phyloP scores from a whole-genome alignment of 2,329 filamentous ascomycete genomes.

The Colletotrichum chrysophilum region DNA sequence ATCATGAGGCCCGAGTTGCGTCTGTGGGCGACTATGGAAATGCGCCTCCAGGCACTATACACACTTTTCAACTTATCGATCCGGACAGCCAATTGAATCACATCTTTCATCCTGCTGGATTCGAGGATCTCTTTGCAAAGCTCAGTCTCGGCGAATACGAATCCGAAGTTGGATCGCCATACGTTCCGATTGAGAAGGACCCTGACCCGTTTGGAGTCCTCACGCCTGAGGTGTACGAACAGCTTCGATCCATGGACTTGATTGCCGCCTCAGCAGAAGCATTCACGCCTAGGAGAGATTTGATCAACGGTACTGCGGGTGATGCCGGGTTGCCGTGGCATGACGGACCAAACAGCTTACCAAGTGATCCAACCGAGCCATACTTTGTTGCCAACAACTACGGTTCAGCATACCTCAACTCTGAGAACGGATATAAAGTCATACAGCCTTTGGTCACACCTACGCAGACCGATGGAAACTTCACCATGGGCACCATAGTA shows the following conservation, averaged over 20 bases:
- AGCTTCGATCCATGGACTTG: background rate
- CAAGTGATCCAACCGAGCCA: conserved; percentile 32
- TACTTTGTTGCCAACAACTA: conserved; percentile 50
- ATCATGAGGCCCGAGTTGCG: conserved; percentile 41
- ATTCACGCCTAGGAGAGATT: conserved; percentile 42
- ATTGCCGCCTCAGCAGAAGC: conserved; percentile 27
- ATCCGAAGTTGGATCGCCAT: conserved; percentile 6
- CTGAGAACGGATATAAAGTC: conserved; percentile 43
- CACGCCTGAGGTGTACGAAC: conserved; percentile 35
- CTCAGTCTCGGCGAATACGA: conserved; percentile 32
- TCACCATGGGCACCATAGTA: conserved; percentile 49
- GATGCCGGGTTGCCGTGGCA: conserved; percentile 37
- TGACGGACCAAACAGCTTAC: conserved; percentile 36
- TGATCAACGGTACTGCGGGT: conserved; percentile 44
- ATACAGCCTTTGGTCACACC: conserved; percentile 47
- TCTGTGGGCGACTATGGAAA: conserved; percentile 48
- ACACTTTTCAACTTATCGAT: conserved; percentile 52
- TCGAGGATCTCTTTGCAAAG: conserved; percentile 45
- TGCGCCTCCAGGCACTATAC: conserved; percentile 47
- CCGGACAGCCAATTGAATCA: conserved; percentile 51
- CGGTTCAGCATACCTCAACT: conserved; percentile 48
- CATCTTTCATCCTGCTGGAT: conserved; percentile 48
- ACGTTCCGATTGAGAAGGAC: background rate
- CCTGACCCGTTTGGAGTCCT: background rate
- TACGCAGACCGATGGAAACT: conserved; percentile 42